Evolutionary conservation across 192 early-diverging fungal species (phyloP), one percentile per base, ranked within the genome.

Genomic region (Entomortierella beljakovae): DNA sequence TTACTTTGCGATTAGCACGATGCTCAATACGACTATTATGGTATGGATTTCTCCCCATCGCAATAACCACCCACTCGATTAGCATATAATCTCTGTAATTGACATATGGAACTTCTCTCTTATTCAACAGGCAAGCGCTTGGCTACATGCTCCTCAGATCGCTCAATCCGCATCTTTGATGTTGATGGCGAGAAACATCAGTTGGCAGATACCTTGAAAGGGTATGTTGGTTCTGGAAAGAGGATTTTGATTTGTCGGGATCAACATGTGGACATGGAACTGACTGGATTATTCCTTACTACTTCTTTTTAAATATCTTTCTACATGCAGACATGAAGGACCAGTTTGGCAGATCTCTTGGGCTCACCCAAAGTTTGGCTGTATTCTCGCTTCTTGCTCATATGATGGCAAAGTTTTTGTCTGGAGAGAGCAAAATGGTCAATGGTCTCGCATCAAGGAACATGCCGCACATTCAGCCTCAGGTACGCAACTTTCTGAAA

Each of bases 311-410:
- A 52, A 5, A 22, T 37, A 1, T 57, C 18, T 38, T 34, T 25
- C 8, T 22, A 18, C 15, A 38, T 84, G 63, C 81, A 96, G 93
- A 37, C 97, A 99, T 80, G 91, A 94, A 51, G 97, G 96, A 25
- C 98, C 98, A 4, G 97, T 99, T n/a, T 99, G 98, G 98, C 96
- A 97, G 77, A 93, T 99, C 25, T 87, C 96, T 20, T 99, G 98
- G 98, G 96, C 97, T 16, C 98, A 99, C 74, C 98, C 98, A 43
- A 97, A 97, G 81, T 99, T 94, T 85, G 97, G 97, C 53, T 92
- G 85, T 71, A 92, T 99, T 46, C 84, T 99, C 23, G 98, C 98
- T 18, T 97, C 96, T 26, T 98, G 96, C 82, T 94, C 95, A 22
- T 98, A 98, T 80, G 98, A 99, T 71, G 89, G 91, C n/a, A 92